Evolutionary conservation across 2,329 filamentous ascomycete species (phyloP).

Genomic region (Fusarium sp.): DNA sequence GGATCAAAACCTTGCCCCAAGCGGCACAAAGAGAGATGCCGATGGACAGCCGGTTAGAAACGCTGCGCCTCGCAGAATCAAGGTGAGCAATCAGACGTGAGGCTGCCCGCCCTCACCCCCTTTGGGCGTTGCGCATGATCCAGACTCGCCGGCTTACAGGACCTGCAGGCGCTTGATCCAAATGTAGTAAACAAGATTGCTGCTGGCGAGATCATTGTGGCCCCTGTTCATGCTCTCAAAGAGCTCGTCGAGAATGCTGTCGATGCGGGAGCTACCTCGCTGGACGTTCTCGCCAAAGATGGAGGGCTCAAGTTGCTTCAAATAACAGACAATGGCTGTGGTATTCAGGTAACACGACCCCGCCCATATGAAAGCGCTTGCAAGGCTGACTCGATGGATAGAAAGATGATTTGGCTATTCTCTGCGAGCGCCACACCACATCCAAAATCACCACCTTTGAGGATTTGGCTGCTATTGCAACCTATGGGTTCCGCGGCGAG

Average conservation of each 20-base stretch:
- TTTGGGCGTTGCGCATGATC: conserved; percentile 9
- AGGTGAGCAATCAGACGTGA: conserved; percentile 49
- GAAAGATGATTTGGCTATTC: conserved; percentile 89
- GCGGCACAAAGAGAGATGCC: conserved; percentile 61
- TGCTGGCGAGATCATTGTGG: conserved; percentile 97
- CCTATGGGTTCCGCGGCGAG: conserved; percentile 98
- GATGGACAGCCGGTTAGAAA: conserved; percentile 50
- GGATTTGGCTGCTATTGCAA: conserved; percentile 87
- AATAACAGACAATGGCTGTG: conserved; percentile 96
- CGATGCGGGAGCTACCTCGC: conserved; percentile 90
- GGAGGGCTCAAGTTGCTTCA: conserved; percentile 94
- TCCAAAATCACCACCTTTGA: conserved; percentile 95
- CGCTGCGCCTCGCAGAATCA: conserved; percentile 58
- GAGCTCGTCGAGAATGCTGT: conserved; percentile 97
- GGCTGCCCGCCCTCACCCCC: conserved; percentile 1
- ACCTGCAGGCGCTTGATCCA: conserved; percentile 78
- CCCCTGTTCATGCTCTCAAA: conserved; percentile 94
- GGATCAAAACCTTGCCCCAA: conserved; percentile 15
- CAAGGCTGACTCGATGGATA: conserved; percentile 49
- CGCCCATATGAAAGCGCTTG: not conserved
- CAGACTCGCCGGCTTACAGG: conserved; percentile 14
- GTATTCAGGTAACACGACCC: conserved; percentile 75
- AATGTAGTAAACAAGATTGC: conserved; percentile 99
- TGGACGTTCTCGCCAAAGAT: conserved; percentile 94
- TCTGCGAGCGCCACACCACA: conserved; percentile 96